Percentiles rank a stretch among this genome's conserved stretches.
Conservation (phyloP, 257 asterid species). For the Solanum tacnaense region DNA sequence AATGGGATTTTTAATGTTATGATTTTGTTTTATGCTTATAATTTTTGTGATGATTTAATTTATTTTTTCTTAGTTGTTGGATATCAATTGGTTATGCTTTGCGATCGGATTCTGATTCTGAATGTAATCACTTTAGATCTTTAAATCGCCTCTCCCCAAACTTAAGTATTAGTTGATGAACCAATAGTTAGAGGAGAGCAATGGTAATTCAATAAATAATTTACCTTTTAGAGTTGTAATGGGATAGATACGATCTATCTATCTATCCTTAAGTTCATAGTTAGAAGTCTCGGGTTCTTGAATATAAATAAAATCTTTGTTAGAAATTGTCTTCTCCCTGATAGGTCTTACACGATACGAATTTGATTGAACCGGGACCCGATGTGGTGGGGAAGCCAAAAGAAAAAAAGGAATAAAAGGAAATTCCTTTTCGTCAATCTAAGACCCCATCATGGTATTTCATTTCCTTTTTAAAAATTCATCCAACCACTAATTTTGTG, state of each 20-base stretch:
- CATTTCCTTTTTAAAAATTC: neutral
- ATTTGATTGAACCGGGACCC: too few relatives aligned
- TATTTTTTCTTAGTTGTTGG: neutral
- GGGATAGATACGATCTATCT: too few relatives aligned
- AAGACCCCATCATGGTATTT: neutral
- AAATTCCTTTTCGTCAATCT: neutral
- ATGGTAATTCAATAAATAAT: neutral
- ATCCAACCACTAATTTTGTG: neutral
- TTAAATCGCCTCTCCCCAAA: neutral
- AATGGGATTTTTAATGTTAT: neutral
- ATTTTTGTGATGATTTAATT: neutral
- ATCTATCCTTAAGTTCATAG: neutral
- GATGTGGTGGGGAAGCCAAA: accelerated
- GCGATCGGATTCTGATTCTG: accelerated
- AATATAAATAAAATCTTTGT: neutral
- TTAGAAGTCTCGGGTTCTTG: accelerated
- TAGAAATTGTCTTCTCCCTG: too few relatives aligned
- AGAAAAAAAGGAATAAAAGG: too few relatives aligned
- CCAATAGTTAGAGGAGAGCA: neutral
- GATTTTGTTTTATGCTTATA: neutral
- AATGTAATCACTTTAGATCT: neutral
- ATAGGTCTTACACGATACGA: accelerated
- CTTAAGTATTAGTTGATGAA: neutral
- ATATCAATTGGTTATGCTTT: neutral
- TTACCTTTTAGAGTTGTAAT: neutral